These are phyloP conservation scores for Rhizophagus prolifer DNA, from an alignment of 192 early-diverging fungal genomes.

Conservation along the genomic window DNA sequence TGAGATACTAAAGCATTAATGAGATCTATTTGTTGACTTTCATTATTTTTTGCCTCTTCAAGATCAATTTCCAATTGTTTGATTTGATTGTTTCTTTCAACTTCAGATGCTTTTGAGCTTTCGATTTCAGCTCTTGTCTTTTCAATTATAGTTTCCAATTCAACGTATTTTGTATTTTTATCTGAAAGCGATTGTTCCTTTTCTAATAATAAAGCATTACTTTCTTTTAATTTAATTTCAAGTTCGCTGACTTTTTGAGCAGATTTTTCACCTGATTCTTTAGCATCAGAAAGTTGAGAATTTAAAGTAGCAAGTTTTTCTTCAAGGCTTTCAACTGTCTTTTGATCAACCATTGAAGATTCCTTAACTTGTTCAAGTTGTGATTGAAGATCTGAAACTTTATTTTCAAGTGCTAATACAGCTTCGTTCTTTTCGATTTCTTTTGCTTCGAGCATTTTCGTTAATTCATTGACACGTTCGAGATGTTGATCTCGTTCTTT, in stretches of 20 bases:
- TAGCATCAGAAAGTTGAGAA: conserved; percentile 1
- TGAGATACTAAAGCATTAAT: background rate
- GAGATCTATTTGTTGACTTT: background rate
- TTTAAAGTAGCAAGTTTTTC: conserved; percentile 6
- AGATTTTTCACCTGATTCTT: conserved; percentile 7
- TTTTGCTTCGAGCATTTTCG: background rate
- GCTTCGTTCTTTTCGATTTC: conserved; percentile 11
- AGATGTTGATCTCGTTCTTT: conserved; percentile 1
- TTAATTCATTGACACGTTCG: background rate
- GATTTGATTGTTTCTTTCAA: background rate
- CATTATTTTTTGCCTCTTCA: background rate
- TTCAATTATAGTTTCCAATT: background rate
- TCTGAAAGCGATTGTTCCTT: background rate
- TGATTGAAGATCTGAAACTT: background rate
- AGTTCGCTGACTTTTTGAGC: background rate
- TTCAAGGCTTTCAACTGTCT: background rate
- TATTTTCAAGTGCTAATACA: background rate
- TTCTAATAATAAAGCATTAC: background rate
- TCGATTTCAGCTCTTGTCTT: background rate
- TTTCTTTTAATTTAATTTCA: conserved; percentile 6
- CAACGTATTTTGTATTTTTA: background rate
- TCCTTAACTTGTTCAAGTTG: background rate
- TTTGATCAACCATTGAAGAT: background rate
- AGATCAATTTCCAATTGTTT: background rate
- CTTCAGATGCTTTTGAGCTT: background rate